Base-by-base conservation (phyloP, 805 yeast genomes). In the Sugiyamaella mastotermitis region DNA sequence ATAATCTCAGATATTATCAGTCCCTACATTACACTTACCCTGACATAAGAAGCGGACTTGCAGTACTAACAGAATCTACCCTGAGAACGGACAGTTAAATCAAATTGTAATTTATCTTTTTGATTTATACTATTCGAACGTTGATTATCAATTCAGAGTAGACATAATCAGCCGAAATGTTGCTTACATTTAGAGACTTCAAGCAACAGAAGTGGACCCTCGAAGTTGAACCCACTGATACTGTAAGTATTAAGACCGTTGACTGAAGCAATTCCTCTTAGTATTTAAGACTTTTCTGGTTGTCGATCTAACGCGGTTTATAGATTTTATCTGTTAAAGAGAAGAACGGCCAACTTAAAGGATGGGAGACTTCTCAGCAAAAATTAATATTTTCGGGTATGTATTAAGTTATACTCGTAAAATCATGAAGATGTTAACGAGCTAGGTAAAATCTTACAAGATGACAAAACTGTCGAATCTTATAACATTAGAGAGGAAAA, bases 371-470 rank as follows among this genome's bases (percentile, higher is more conserved):
- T 1, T 61, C 74, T 2, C 88, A 80, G 55, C 77, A 90, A 58
- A 90, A 88, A 65, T 76, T 92, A 55, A 95, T 92, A 44, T 92
- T 81, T 60, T 86, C 97, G 1, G 95, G 83, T 56, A 42, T 7
- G 64, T 53, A 1, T 1, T 8, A 6, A 10, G 17, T n/a, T n/a
- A n/a, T n/a, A n/a, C n/a, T n/a, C n/a, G n/a, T n/a, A n/a, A n/a
- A n/a, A n/a, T n/a, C n/a, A n/a, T n/a, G n/a, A n/a, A n/a, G n/a
- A n/a, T n/a, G n/a, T n/a, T n/a, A n/a, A n/a, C n/a, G n/a, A n/a
- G n/a, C 17, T 38, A 60, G 77, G 88, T 35, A 87, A 87, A 57
- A 90, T 92, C 31, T 75, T 92, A 35, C 85, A 76, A 53, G 95
- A 92, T 65, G 83, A 75, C 32, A 83, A 85, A 56, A 70, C 82